phyloP scores from a whole-genome alignment of 2,329 filamentous ascomycete genomes.

The Penicillium sp. region DNA sequence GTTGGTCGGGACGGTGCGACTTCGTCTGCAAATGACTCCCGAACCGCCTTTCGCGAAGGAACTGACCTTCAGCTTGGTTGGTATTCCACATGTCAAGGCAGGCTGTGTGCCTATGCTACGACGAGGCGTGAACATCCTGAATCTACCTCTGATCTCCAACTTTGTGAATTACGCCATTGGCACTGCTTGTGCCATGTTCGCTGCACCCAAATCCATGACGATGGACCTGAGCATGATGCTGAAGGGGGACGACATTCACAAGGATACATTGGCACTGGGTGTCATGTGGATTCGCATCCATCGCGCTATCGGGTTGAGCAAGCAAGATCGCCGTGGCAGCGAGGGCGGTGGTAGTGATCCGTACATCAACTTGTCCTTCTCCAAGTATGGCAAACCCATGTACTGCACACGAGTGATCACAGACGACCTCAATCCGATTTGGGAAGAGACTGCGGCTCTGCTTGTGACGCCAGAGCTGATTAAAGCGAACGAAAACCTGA shows the following conservation, averaged over 20 bases:
- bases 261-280: constrained; percentile 80
- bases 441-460: constrained; percentile 84
- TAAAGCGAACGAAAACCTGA: constrained; percentile 90
- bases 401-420: constrained; percentile 97
- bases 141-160: constrained; percentile 89
- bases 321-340: constrained; percentile 83
- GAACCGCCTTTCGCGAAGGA: constrained; percentile 92
- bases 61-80: constrained; percentile 92
- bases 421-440: constrained; percentile 90
- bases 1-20: constrained; percentile 82
- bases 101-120: constrained; percentile 93
- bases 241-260: constrained; percentile 87
- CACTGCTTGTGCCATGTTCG: constrained; percentile 85
- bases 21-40: constrained; percentile 83
- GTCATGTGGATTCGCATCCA: constrained; percentile 93
- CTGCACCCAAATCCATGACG: constrained; percentile 92
- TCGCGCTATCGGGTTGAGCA: constrained; percentile 83
- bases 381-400: constrained; percentile 96
- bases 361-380: constrained; percentile 93
- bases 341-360: constrained; percentile 88
- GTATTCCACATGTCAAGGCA: constrained; percentile 83
- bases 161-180: constrained; percentile 96
- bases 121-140: constrained; percentile 85
- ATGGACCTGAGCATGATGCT: constrained; percentile 89
- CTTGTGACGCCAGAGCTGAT: constrained; percentile 87